A percentile compares a stretch with the other conserved stretches of the same genome.
phyloP scores from a whole-genome alignment of 257 asterid genomes.

The Solanum gandarillasii region DNA sequence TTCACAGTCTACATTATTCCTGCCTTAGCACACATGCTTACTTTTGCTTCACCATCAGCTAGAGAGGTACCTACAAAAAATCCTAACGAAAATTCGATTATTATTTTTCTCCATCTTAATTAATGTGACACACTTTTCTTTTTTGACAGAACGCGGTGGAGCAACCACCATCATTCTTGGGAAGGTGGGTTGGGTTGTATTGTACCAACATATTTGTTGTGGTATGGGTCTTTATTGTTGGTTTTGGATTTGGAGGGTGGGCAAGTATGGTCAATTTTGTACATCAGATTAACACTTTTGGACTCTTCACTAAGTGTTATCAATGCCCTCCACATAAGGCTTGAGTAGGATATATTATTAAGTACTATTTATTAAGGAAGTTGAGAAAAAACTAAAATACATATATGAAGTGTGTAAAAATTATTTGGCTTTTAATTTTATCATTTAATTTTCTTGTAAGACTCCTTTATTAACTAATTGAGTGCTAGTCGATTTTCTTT shows the following conservation, averaged over 20 bases:
- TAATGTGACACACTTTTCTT: not conserved
- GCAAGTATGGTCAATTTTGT: constrained; percentile 69
- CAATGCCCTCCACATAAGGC: constrained; percentile 49
- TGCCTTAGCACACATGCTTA: constrained; percentile 79
- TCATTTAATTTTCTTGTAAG: not conserved
- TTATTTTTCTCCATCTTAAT: not conserved
- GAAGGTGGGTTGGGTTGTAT: constrained; percentile 66
- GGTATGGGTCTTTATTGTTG: constrained; percentile 67
- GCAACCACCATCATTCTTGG: constrained; percentile 58
- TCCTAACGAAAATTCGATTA: not conserved
- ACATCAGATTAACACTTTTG: constrained; percentile 64
- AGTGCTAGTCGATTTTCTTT: not conserved
- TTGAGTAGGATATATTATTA: not conserved
- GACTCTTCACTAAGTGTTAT: constrained; percentile 70
- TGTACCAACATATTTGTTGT: constrained; percentile 61
- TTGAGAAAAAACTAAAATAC: not conserved
- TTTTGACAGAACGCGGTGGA: constrained; percentile 60
- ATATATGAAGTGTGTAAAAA: not conserved
- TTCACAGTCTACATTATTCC: constrained; percentile 87
- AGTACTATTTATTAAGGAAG: not conserved
- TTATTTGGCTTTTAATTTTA: not conserved
- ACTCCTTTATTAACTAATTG: not conserved
- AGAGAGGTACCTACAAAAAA: constrained; percentile 42
- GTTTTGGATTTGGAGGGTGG: constrained; percentile 90
- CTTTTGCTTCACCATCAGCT: constrained; percentile 71